A percentile compares a stretch with the other conserved stretches of the same genome.
These are phyloP conservation scores for Phanerochaete sordida DNA, from an alignment of 768 basidiomycete species.

Conservation along the genomic window DNA sequence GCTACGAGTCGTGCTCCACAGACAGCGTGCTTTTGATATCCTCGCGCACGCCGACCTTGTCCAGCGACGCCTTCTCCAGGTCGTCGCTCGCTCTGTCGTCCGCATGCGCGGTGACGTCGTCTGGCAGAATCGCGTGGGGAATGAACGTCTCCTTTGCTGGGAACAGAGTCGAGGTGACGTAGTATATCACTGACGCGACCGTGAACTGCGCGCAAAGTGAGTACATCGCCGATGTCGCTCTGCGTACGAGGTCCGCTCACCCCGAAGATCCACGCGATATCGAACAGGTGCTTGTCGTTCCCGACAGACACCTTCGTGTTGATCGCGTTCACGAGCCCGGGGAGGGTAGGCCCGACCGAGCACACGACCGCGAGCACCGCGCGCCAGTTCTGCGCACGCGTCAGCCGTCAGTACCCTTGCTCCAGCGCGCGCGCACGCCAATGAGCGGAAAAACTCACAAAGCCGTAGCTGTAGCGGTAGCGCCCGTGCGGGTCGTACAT, in stretches of 20 bases:
- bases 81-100: constrained; percentile 1
- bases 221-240: too few species aligned
- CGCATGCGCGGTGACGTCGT: not conserved
- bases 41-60: constrained; percentile 5
- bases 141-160: constrained; percentile 37
- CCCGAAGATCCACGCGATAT: constrained; percentile 75
- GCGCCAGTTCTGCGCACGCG: constrained; percentile 89
- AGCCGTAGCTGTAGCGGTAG: constrained; percentile 74
- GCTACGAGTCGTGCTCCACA: not conserved
- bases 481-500: constrained; percentile 80
- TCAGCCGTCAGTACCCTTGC: too few species aligned
- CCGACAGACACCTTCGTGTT: constrained; percentile 62
- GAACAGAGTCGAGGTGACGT: constrained; percentile 30
- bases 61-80: constrained; percentile 4
- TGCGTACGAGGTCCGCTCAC: too few species aligned
- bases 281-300: constrained; percentile 51
- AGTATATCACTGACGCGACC: constrained; percentile 32
- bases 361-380: constrained; percentile 65
- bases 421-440: too few species aligned
- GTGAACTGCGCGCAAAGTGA: constrained; percentile 24
- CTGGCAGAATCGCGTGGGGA: constrained; percentile 19
- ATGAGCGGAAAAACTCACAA: too few species aligned
- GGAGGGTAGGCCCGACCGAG: constrained; percentile 68
- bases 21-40: constrained; percentile 6
- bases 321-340: constrained; percentile 76